These are phyloP conservation scores for Apiotrichum gamsii DNA, from an alignment of 1,284 basidiomycete species.

Conservation along the genomic window DNA sequence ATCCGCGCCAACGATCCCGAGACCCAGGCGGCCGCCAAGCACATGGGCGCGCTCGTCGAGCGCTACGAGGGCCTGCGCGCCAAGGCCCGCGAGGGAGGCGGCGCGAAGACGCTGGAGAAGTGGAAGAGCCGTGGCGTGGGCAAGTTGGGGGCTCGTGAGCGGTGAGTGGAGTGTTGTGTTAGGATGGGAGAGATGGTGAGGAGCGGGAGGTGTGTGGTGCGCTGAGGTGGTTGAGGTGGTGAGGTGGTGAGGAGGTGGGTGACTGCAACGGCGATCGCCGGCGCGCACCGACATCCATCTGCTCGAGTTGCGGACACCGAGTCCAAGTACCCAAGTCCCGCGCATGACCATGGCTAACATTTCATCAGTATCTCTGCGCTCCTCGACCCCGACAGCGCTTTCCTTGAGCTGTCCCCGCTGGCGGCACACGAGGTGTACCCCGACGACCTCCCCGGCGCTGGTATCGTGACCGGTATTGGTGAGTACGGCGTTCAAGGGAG, in stretches of 20 bases:
- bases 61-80: constrained; percentile 49
- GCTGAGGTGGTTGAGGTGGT: no score
- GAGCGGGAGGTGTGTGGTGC: no score
- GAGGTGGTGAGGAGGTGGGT: no score
- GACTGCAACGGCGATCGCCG: no score
- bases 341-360: no score
- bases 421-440: constrained; percentile 85
- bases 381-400: constrained; percentile 80
- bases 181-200: no score
- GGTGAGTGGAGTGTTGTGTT: constrained; percentile 54
- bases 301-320: no score
- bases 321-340: no score
- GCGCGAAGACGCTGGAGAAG: constrained; percentile 59
- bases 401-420: constrained; percentile 77
- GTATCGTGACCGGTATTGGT: constrained; percentile 83
- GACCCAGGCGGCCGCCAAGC: constrained; percentile 21
- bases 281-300: no score
- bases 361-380: constrained; percentile 61
- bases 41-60: constrained; percentile 27
- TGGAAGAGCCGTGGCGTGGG: constrained; percentile 66
- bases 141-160: constrained; percentile 79
- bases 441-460: constrained; percentile 76
- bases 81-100: constrained; percentile 47
- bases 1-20: constrained; percentile 23
- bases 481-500: no score